phyloP scores from a whole-genome alignment of 23 red algal species.

The Agarophyton chilense region DNA sequence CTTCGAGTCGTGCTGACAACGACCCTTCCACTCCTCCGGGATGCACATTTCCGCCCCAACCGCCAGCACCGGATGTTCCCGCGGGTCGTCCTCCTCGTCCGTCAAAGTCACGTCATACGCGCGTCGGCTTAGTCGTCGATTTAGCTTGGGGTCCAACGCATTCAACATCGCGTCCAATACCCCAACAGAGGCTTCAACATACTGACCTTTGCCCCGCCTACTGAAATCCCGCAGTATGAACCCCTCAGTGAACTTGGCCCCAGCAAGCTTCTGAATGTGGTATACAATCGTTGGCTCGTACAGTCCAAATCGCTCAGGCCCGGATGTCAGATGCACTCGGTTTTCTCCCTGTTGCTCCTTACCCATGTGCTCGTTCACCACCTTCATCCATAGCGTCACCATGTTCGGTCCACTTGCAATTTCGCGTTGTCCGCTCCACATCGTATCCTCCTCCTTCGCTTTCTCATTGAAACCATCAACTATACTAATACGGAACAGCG shows the following conservation, averaged over 20 bases:
- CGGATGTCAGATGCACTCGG: background rate
- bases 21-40: constrained; percentile 14
- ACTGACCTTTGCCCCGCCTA: constrained; percentile 25
- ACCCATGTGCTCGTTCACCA: constrained; percentile 32
- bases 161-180: constrained; percentile 40
- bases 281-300: constrained; percentile 68
- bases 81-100: constrained; percentile 18
- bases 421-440: constrained; percentile 15
- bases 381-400: constrained; percentile 20
- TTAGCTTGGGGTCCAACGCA: constrained; percentile 37
- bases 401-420: background rate
- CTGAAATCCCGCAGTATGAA: constrained; percentile 48
- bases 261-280: constrained; percentile 56
- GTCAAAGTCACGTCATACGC: constrained; percentile 20
- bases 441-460: background rate
- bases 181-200: constrained; percentile 26
- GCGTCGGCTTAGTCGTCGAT: background rate
- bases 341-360: constrained; percentile 1
- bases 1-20: background rate
- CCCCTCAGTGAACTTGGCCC: constrained; percentile 35
- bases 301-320: constrained; percentile 54
- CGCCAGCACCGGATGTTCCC: constrained; percentile 24
- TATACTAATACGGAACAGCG: constrained; percentile 40
- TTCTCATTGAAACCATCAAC: constrained; percentile 37
- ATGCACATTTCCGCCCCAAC: constrained; percentile 35